phyloP scores from a whole-genome alignment of 2,329 filamentous ascomycete genomes.

The Cucurbitaria berberidis region DNA sequence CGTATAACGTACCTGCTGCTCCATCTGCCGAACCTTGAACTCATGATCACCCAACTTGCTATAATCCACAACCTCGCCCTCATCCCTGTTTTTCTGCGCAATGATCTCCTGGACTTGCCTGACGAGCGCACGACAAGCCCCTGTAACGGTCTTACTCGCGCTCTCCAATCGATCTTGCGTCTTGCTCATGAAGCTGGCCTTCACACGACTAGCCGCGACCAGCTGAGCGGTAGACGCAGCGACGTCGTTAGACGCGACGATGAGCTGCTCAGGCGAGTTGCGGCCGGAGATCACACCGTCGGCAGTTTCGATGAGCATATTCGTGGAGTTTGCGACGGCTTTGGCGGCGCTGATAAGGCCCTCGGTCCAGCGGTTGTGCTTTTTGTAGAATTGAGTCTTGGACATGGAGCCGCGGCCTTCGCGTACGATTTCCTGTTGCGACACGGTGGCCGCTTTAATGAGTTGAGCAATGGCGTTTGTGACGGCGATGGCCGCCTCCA shows the following conservation, averaged over 20 bases:
- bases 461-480: conserved; percentile 92
- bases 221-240: conserved; percentile 95
- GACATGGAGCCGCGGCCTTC: conserved; percentile 88
- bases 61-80: conserved; percentile 84
- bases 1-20: conserved; percentile 83
- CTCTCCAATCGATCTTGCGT: conserved; percentile 90
- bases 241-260: conserved; percentile 96
- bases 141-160: conserved; percentile 90
- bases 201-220: conserved; percentile 92
- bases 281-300: conserved; percentile 92
- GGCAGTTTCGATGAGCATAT: conserved; percentile 95
- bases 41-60: conserved; percentile 86
- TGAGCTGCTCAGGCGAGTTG: conserved; percentile 94
- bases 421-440: conserved; percentile 95
- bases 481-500: conserved; percentile 90
- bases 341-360: conserved; percentile 97
- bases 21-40: conserved; percentile 99
- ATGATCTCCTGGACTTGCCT: conserved; percentile 95
- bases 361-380: conserved; percentile 99
- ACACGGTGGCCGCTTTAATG: conserved; percentile 91
- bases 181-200: conserved; percentile 98
- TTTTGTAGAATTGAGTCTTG: conserved; percentile 97
- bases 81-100: conserved; percentile 79
- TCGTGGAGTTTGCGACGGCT: conserved; percentile 90
- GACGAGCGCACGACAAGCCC: conserved; percentile 84